Percentiles rank a stretch among this genome's conserved stretches.
These are phyloP conservation scores for Ophiocordyceps camponoti-leonardi DNA, from an alignment of 2,329 filamentous ascomycete species.

Conservation along the genomic window DNA sequence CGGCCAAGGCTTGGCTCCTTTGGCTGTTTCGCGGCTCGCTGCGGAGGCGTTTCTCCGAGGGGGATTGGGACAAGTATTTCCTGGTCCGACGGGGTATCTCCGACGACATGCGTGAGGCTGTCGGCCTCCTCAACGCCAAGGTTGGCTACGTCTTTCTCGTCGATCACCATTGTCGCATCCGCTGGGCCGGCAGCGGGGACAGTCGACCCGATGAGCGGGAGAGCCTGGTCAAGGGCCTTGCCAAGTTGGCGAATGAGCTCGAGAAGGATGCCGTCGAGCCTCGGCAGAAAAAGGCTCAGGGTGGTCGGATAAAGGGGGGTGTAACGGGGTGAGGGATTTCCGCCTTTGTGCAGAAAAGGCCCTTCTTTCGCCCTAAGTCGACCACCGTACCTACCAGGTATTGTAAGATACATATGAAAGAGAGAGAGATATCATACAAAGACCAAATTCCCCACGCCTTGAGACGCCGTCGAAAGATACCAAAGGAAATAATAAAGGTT, in stretches of 20 bases:
- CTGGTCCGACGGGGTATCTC: conserved; percentile 39
- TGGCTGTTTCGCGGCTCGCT: conserved; percentile 37
- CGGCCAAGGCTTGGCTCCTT: conserved; percentile 43
- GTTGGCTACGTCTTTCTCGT: conserved; percentile 90
- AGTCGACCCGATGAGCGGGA: conserved; percentile 49
- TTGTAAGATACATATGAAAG: background rate
- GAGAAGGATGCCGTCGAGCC: background rate
- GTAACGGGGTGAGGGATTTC: background rate
- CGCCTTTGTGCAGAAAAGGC: too few species aligned
- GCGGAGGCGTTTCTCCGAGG: conserved; percentile 28
- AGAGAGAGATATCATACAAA: too few species aligned
- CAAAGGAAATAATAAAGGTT: background rate
- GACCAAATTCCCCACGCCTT: conserved; percentile 13
- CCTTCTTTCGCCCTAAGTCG: too few species aligned
- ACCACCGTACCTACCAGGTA: too few species aligned
- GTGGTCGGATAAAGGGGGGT: background rate
- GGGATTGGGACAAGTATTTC: conserved; percentile 44
- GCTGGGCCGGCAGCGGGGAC: conserved; percentile 77
- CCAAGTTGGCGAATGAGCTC: background rate
- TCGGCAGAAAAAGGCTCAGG: background rate
- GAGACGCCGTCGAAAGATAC: conserved; percentile 12
- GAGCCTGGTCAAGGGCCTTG: conserved; percentile 24
- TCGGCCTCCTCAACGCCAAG: conserved; percentile 68
- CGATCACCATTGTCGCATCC: conserved; percentile 72
- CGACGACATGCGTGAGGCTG: conserved; percentile 42